Evolutionary conservation across 805 yeast species (phyloP), one percentile per base, ranked within the genome.

Genomic region (Lipomyces sp.): DNA sequence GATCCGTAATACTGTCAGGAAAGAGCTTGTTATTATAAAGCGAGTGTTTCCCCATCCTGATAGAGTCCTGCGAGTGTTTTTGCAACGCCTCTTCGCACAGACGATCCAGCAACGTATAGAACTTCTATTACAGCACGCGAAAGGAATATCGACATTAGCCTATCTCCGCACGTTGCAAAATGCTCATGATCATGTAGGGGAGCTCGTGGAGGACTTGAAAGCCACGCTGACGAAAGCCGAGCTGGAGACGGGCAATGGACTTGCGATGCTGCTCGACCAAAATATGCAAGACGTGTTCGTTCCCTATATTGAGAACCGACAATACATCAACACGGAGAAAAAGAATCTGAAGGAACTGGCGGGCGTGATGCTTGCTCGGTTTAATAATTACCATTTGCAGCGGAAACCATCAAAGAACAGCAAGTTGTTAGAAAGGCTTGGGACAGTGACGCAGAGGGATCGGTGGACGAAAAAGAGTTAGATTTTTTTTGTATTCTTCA

Each of bases 41-140:
- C 81, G 80, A 44, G 91, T 89, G 1, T 93, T 93, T 63, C 68
- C 70, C 10, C 77, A 81, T 57, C 84, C 90, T 1, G 75, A 79
- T 1, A 74, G 77, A 31, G 96, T 89, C 1, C 65, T 88, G 38
- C 76, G 79, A 43, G 75, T 83, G 3, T 84, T 91, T 62, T 70
- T 86, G 32, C 86, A 84, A 63, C 76, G 95, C 60, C 74, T 85
- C 10, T 86, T 83, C 68, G 89, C 84, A 0, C 91, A 86, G 66
- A 77, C 86, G 57, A 64, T 71, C 36, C 75, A 72, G 52, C 71
- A 69, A 46, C 66, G 70, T 37, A 63, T 73, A 7, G 81, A 80
- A 53, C 68, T 77, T 1, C 70, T 86, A 29, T 67, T 89, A 29
- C 80, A 76, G 44, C 78, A 76, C 49, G 82, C 96, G 0, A 75